A percentile compares a stretch with the other conserved stretches of the same genome.
These are phyloP conservation scores for Yamadazyma membranifaciens DNA, from an alignment of 1,139 yeast species.

Conservation along the genomic window DNA sequence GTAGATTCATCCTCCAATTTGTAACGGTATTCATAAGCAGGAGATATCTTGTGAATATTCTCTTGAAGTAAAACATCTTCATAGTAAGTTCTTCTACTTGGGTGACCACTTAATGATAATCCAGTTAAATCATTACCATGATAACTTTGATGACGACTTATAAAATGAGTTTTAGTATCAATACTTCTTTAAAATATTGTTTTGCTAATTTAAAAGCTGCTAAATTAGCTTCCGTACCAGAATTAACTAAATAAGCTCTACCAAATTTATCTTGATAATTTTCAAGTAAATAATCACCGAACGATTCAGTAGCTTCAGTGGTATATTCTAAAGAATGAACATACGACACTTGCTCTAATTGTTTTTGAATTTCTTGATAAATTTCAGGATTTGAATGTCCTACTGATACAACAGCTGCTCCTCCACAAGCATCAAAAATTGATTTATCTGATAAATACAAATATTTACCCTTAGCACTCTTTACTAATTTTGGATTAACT, in stretches of 20 bases:
- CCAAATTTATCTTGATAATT: constrained; percentile 36
- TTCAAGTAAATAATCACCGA: constrained; percentile 45
- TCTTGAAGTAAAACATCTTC: constrained; percentile 36
- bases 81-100: constrained; percentile 35
- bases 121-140: constrained; percentile 60
- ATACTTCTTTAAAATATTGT: constrained; percentile 47
- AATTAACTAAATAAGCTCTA: constrained; percentile 51
- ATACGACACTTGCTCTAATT: too few species aligned
- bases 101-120: constrained; percentile 44
- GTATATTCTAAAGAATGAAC: constrained; percentile 39
- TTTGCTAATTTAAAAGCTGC: constrained; percentile 53
- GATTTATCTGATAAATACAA: constrained; percentile 5
- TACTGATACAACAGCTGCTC: constrained; percentile 60
- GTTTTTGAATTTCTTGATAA: constrained; percentile 35
- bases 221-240: constrained; percentile 61
- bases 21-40: constrained; percentile 48
- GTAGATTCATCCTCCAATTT: constrained; percentile 38
- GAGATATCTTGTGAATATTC: constrained; percentile 43
- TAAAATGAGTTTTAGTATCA: constrained; percentile 48
- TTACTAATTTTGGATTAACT: constrained; percentile 1
- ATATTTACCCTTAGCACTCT: not conserved
- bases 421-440: constrained; percentile 54
- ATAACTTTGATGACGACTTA: constrained; percentile 51
- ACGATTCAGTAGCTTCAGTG: constrained; percentile 43
- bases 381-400: constrained; percentile 56